A percentile compares a stretch with the other conserved stretches of the same genome.
Conservation (phyloP, 2,329 filamentous ascomycete species). For the Neofusicoccum laricinum region DNA sequence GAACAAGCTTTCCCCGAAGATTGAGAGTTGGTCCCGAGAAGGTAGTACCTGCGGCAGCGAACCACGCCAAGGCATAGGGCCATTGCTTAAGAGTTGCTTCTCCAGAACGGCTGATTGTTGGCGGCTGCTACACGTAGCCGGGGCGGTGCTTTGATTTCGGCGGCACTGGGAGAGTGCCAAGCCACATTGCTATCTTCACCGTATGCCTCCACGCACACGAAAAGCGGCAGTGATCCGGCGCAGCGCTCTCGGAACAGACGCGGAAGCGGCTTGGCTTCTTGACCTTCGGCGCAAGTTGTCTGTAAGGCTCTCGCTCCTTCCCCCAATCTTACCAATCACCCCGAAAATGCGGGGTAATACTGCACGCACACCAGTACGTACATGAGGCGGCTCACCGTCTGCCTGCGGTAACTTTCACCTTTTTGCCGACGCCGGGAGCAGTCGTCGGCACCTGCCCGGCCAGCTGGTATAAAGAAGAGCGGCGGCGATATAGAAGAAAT, state of each 20-base stretch:
- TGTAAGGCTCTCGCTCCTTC: not conserved
- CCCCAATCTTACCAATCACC: not conserved
- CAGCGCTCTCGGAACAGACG: not conserved
- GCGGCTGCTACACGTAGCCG: no score
- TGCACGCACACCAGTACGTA: not conserved
- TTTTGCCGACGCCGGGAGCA: conserved; percentile 4
- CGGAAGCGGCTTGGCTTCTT: conserved; percentile 1
- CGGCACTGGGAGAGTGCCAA: not conserved
- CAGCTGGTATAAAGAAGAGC: not conserved
- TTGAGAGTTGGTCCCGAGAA: not conserved
- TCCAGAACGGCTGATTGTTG: no score
- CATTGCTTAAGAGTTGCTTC: no score
- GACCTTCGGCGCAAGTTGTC: not conserved
- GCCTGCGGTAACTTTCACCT: not conserved
- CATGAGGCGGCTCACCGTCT: not conserved
- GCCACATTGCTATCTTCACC: not conserved
- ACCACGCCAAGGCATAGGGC: no score
- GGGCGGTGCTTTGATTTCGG: no score
- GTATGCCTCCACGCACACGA: not conserved
- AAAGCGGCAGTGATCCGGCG: not conserved
- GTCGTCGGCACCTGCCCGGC: not conserved
- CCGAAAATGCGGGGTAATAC: conserved; percentile 5
- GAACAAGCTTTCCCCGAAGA: not conserved
- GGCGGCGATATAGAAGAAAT: not conserved
- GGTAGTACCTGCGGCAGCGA: no score